Evolutionary conservation across 106 monocot genomes (phyloP).

Genomic region (Apostasia ramifera): DNA sequence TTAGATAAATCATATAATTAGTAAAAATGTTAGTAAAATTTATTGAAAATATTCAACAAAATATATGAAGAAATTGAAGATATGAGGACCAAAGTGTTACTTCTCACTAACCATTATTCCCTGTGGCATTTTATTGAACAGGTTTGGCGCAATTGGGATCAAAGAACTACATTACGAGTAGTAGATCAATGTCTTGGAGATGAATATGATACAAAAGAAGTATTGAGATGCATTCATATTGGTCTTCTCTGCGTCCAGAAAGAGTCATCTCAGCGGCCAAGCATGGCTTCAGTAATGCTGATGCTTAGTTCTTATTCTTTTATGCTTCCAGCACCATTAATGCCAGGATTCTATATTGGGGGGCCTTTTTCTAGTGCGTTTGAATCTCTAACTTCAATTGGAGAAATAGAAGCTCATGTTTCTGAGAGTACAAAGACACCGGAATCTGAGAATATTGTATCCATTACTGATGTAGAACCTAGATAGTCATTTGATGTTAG

Average conservation of each 20-base stretch:
- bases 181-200: not conserved
- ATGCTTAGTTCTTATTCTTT: not conserved
- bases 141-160: constrained; percentile 3
- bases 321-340: not conserved
- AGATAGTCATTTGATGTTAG: no score
- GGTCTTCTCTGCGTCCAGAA: not conserved
- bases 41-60: not conserved
- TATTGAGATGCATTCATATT: constrained; percentile 1
- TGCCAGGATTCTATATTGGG: not conserved
- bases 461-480: no score
- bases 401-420: no score
- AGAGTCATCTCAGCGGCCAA: not conserved
- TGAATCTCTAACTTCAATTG: no score
- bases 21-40: no score
- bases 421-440: no score
- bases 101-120: no score
- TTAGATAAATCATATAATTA: no score
- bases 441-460: no score
- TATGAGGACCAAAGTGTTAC: no score
- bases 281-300: not conserved
- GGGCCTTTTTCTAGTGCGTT: no score
- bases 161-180: not conserved
- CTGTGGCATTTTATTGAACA: not conserved
- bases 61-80: no score
- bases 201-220: not conserved